A percentile compares a stretch with the other conserved stretches of the same genome.
phyloP scores from a whole-genome alignment of 2,329 filamentous ascomycete genomes.

The Hypocreales sp. region DNA sequence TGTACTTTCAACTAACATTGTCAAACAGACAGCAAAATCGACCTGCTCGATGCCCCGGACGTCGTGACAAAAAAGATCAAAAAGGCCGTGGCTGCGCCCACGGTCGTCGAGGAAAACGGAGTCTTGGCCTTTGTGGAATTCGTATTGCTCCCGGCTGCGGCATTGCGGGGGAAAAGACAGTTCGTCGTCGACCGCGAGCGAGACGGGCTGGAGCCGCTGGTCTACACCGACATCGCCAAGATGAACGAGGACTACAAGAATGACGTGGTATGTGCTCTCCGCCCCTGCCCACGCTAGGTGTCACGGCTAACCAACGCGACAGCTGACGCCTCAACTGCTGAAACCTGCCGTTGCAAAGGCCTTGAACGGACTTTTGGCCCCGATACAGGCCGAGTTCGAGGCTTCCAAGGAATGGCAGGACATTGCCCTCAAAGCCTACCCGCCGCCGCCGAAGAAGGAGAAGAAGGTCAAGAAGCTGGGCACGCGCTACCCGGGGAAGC shows the following conservation, averaged over 20 bases:
- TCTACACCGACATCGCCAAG: constrained; percentile 62
- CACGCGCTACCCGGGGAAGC: constrained; percentile 39
- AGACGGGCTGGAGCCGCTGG: constrained; percentile 53
- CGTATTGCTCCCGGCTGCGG: constrained; percentile 64
- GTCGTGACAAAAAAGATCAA: constrained; percentile 66
- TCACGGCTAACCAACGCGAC: no score
- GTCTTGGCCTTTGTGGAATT: constrained; percentile 75
- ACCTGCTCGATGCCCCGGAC: constrained; percentile 70
- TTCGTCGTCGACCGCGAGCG: constrained; percentile 54
- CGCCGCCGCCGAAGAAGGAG: constrained; percentile 52
- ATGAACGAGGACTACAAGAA: constrained; percentile 67
- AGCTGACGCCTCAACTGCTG: constrained; percentile 68
- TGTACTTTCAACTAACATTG: no score
- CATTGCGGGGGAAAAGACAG: constrained; percentile 42
- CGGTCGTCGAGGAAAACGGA: constrained; percentile 70
- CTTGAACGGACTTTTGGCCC: constrained; percentile 57
- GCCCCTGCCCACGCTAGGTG: no score
- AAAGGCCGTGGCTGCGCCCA: constrained; percentile 68
- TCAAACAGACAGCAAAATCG: constrained; percentile 70
- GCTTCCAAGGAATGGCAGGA: constrained; percentile 63
- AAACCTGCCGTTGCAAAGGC: constrained; percentile 71
- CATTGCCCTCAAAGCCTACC: constrained; percentile 61
- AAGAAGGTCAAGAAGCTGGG: constrained; percentile 55
- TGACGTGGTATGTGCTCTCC: constrained; percentile 61
- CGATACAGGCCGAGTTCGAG: constrained; percentile 62